Evolutionary conservation across 2,329 filamentous ascomycete genomes (phyloP).

Genomic region (Stagonosporopsis vannaccii): DNA sequence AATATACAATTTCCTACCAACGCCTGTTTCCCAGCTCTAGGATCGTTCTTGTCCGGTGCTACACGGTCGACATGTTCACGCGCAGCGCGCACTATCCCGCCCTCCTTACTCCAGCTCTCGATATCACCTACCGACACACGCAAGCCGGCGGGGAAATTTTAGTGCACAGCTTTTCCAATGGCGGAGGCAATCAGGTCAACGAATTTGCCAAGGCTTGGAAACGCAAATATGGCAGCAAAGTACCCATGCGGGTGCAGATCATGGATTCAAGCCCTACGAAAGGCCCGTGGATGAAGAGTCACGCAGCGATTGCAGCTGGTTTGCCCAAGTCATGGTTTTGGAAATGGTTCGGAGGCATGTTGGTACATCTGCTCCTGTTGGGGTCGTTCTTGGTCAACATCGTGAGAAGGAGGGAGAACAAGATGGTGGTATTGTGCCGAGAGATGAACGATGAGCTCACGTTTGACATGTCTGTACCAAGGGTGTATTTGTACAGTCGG

Average conservation of each 20-base stretch:
- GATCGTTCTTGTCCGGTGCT: constrained; percentile 42
- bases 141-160: constrained; percentile 36
- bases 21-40: constrained; percentile 40
- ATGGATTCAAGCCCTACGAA: constrained; percentile 47
- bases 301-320: constrained; percentile 39
- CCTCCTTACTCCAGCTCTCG: constrained; percentile 36
- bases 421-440: constrained; percentile 38
- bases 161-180: constrained; percentile 48
- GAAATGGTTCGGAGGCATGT: constrained; percentile 33
- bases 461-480: constrained; percentile 48
- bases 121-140: constrained; percentile 33
- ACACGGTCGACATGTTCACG: constrained; percentile 42
- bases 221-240: constrained; percentile 17
- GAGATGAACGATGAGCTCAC: constrained; percentile 39
- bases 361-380: constrained; percentile 40
- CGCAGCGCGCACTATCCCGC: constrained; percentile 21
- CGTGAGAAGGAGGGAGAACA: constrained; percentile 30
- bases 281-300: constrained; percentile 40
- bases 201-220: constrained; percentile 45
- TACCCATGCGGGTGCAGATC: constrained; percentile 43
- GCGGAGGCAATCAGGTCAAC: constrained; percentile 44
- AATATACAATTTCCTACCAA: constrained; percentile 45
- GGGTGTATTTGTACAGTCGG: constrained; percentile 66
- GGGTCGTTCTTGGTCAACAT: constrained; percentile 27
- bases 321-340: constrained; percentile 37